A percentile compares a stretch with the other conserved stretches of the same genome.
Evolutionary conservation across 495 filamentous ascomycete genomes (phyloP).

Genomic region (Rostrohypoxylon terebratum): DNA sequence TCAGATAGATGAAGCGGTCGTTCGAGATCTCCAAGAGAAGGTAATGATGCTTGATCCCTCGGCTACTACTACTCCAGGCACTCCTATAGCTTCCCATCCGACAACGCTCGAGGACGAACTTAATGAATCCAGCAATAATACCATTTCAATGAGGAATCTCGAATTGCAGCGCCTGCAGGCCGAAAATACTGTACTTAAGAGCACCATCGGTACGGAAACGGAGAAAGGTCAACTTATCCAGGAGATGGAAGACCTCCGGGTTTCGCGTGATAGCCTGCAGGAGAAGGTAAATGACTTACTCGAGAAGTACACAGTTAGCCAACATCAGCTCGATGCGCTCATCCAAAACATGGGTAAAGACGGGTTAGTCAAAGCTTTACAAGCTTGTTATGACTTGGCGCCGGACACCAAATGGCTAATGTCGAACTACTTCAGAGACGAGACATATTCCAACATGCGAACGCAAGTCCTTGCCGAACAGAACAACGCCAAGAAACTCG

Average conservation of each 20-base stretch:
- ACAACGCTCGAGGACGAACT: slow-evolving; percentile 52
- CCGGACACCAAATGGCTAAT: slow-evolving; percentile 46
- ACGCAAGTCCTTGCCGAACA: slow-evolving; percentile 53
- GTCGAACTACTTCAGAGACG: slow-evolving; percentile 55
- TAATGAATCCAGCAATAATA: slow-evolving; percentile 44
- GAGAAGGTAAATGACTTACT: slow-evolving; percentile 60
- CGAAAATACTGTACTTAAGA: slow-evolving; percentile 64
- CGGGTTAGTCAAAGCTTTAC: slow-evolving; percentile 59
- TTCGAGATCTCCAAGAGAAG: slow-evolving; percentile 50
- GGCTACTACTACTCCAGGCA: slow-evolving; percentile 31
- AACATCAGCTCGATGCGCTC: slow-evolving; percentile 63
- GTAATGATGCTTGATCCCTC: slow-evolving; percentile 50
- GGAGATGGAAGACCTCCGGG: slow-evolving; percentile 58
- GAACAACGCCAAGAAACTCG: slow-evolving; percentile 56
- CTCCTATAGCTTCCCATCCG: slow-evolving; percentile 36
- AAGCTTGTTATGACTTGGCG: slow-evolving; percentile 49
- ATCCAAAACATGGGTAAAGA: slow-evolving; percentile 59
- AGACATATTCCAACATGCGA: slow-evolving; percentile 49
- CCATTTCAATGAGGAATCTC: slow-evolving; percentile 48
- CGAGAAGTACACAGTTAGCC: slow-evolving; percentile 62
- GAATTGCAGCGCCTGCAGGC: slow-evolving; percentile 65
- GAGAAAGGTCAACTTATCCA: slow-evolving; percentile 62
- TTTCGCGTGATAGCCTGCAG: slow-evolving; percentile 54
- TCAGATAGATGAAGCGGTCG: slow-evolving; percentile 47
- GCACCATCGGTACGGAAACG: slow-evolving; percentile 59